These are phyloP conservation scores for Salix dunnii DNA, from an alignment of 345 rosid species.

Conservation along the genomic window DNA sequence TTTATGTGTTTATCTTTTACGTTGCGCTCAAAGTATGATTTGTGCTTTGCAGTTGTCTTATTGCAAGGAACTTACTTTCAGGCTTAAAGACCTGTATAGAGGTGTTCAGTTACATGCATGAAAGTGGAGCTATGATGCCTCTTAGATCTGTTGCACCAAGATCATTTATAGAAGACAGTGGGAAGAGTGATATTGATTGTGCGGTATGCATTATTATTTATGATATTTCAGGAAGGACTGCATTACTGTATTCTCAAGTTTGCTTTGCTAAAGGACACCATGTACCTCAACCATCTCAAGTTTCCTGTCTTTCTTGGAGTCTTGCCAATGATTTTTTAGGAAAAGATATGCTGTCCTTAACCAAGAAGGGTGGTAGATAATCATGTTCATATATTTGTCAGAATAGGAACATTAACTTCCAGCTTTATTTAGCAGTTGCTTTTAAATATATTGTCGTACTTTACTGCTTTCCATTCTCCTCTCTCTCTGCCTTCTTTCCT, in stretches of 20 bases:
- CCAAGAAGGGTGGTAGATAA: slow-evolving; percentile 5
- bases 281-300: not conserved
- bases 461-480: not conserved
- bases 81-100: slow-evolving; percentile 96
- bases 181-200: slow-evolving; percentile 54
- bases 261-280: not conserved
- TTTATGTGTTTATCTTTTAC: slow-evolving; percentile 12
- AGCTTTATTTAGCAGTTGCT: not conserved
- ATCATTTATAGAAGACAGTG: slow-evolving; percentile 56
- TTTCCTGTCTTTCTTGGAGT: not conserved
- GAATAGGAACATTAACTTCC: not conserved
- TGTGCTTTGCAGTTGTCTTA: slow-evolving; percentile 76
- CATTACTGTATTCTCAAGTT: not conserved
- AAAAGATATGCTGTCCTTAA: not conserved
- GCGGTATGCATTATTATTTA: slow-evolving; percentile 37
- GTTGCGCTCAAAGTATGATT: slow-evolving; percentile 1
- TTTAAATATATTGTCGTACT: not conserved
- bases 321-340: not conserved
- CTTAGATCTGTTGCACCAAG: slow-evolving; percentile 56
- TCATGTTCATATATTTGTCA: not conserved
- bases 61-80: slow-evolving; percentile 90
- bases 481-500: not conserved
- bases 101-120: slow-evolving; percentile 78
- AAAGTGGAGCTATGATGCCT: slow-evolving; percentile 54
- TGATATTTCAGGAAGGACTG: slow-evolving; percentile 5